Conservation (phyloP, 2,329 filamentous ascomycete species). For the Diaporthe sp. region DNA sequence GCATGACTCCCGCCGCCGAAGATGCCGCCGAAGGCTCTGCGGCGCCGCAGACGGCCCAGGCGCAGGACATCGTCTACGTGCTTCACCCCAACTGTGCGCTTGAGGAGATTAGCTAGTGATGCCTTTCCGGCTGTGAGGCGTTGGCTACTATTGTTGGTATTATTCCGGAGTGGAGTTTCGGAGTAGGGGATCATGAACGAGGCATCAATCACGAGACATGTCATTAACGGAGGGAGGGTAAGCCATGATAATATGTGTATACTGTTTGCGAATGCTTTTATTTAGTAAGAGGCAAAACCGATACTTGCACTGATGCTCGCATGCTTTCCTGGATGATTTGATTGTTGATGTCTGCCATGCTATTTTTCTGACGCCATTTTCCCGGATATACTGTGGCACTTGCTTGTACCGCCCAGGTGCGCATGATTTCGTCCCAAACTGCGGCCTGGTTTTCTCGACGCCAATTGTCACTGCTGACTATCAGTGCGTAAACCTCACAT, state of each 20-base stretch:
- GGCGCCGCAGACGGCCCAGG: conserved; percentile 48
- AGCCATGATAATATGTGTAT: conserved; percentile 34
- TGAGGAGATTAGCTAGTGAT: conserved; percentile 65
- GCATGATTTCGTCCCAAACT: neutral
- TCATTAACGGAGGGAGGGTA: conserved; percentile 10
- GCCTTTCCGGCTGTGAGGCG: neutral
- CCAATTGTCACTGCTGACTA: too few relatives aligned
- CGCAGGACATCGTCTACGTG: conserved; percentile 79
- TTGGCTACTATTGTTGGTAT: neutral
- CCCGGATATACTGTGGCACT: neutral
- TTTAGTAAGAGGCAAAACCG: neutral
- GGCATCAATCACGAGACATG: neutral
- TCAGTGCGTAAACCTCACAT: too few relatives aligned
- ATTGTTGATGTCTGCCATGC: neutral
- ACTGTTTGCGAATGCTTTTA: neutral
- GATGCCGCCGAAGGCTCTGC: conserved; percentile 60
- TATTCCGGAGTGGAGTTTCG: conserved; percentile 21
- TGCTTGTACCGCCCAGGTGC: neutral
- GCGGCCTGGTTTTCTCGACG: neutral
- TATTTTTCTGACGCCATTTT: neutral
- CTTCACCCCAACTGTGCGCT: conserved; percentile 94
- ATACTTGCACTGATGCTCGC: neutral
- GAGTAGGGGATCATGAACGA: conserved; percentile 19
- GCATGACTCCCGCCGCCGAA: conserved; percentile 61
- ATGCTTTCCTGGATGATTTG: neutral